Conservation (phyloP, 2,329 filamentous ascomycete genomes). For the Colletotrichum shisoi region DNA sequence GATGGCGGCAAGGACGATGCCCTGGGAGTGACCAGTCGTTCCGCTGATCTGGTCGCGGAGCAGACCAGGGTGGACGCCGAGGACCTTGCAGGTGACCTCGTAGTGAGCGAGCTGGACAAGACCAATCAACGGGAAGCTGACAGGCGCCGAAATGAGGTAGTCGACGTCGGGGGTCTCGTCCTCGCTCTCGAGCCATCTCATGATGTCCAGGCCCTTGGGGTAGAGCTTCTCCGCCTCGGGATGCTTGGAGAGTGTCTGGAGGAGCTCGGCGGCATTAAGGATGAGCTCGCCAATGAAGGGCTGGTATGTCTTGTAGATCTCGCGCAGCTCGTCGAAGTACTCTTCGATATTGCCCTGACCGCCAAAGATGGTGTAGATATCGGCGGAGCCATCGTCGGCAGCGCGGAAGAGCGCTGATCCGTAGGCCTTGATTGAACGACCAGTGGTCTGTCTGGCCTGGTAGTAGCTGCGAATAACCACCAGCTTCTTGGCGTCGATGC, state of each 20-base stretch:
- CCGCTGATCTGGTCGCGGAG: slow-evolving; percentile 85
- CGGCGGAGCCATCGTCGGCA: slow-evolving; percentile 81
- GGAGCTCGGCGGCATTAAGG: slow-evolving; percentile 78
- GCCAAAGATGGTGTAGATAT: slow-evolving; percentile 92
- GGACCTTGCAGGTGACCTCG: slow-evolving; percentile 88
- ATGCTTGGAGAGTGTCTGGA: slow-evolving; percentile 85
- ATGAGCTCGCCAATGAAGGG: slow-evolving; percentile 90
- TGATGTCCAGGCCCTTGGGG: slow-evolving; percentile 93
- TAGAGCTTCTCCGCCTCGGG: slow-evolving; percentile 93
- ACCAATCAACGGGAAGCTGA: slow-evolving; percentile 95
- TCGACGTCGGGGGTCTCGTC: slow-evolving; percentile 92
- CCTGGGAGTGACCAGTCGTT: slow-evolving; percentile 95
- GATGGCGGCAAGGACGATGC: slow-evolving; percentile 89
- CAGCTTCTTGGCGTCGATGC: slow-evolving; percentile 92
- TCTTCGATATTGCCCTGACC: slow-evolving; percentile 99
- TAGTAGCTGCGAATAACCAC: slow-evolving; percentile 92
- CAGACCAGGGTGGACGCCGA: slow-evolving; percentile 88
- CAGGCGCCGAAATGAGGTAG: slow-evolving; percentile 91
- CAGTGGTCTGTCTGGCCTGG: slow-evolving; percentile 81
- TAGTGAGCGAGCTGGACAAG: slow-evolving; percentile 96
- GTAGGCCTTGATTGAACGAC: slow-evolving; percentile 87
- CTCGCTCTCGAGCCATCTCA: slow-evolving; percentile 88
- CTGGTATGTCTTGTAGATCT: slow-evolving; percentile 89
- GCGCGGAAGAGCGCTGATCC: slow-evolving; percentile 92
- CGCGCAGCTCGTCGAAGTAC: slow-evolving; percentile 96